Base-by-base conservation (phyloP, 2,329 filamentous ascomycete species). In the Diatrype stigma region DNA sequence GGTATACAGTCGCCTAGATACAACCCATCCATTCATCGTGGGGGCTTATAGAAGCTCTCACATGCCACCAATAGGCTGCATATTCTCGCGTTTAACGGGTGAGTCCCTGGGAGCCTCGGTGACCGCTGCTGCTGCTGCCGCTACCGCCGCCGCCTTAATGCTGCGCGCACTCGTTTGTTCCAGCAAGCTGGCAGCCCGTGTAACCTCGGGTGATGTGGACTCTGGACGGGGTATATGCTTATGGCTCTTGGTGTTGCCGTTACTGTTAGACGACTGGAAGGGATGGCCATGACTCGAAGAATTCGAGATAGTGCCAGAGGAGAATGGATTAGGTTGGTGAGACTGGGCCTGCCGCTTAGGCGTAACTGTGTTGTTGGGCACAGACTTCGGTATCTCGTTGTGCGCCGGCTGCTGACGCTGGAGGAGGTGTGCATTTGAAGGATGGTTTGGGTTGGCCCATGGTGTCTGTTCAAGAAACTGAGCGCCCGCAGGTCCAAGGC, bases 361-460 rank as follows among this genome's bases (percentile, higher is more conserved):
- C 19, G 63, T 67, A n/a, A 12, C n/a, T 17, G 65, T 63, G 44
- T 67, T 64, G 49, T 67, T 61, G 34, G 17, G 56, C 53, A 47
- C 52, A 46, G 38, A 60, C 50, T 47, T 51, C 40, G 48, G 51
- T 17, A 47, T 55, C 34, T 70, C 65, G 17, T 72, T 70, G 46
- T 72, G 70, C 26, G 57, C 62, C 5, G 69, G 64, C 46, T 70
- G 64, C 52, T 75, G 73, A 38, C 71, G 65, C 47, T 72, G 70
- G 37, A 70, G 55, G 52, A 70, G 58, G 60, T 68, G 65, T 16
- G 67, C 69, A 64, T 90, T 85, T 10, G 84, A 80, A 6, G 87
- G 85, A 64, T 90, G 86, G 59, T 93, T 89, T 17, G 91, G 90
- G 65, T 96, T 96, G 34, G 91, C 90, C 92, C 92, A 96, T 1